Evolutionary conservation across 371 early-diverging fungal species (phyloP).

Genomic region (Rhizopus stolonifer): DNA sequence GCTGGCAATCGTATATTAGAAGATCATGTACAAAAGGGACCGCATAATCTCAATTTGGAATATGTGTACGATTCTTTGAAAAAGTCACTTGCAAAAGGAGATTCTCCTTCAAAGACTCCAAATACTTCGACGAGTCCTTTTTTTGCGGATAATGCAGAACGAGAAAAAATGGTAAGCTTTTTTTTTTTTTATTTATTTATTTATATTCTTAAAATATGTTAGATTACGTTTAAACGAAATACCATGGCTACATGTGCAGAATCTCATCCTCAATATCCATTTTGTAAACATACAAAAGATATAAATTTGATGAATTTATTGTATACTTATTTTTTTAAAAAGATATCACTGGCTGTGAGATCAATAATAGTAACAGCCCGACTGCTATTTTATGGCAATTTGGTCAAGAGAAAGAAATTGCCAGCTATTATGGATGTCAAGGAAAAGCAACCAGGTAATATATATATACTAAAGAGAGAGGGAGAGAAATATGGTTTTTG

Average conservation of each 20-base stretch:
- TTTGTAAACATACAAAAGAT: slow-evolving; percentile 33
- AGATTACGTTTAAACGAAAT: slow-evolving; percentile 35
- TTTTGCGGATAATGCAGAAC: slow-evolving; percentile 29
- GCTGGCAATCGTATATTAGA: slow-evolving; percentile 28
- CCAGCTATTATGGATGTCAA: slow-evolving; percentile 55
- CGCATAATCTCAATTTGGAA: slow-evolving; percentile 36
- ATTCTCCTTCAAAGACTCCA: slow-evolving; percentile 15
- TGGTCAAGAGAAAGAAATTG: slow-evolving; percentile 59
- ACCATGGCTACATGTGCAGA: slow-evolving; percentile 53
- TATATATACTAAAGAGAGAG: neutral
- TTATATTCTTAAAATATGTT: neutral
- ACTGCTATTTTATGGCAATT: slow-evolving; percentile 63
- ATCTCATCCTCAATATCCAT: slow-evolving; percentile 59
- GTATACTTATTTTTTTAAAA: neutral
- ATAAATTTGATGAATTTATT: neutral
- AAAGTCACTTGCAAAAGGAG: slow-evolving; percentile 34
- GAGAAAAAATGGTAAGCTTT: slow-evolving; percentile 26
- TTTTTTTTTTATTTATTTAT: neutral
- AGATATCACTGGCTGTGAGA: slow-evolving; percentile 61
- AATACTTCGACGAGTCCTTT: slow-evolving; percentile 25
- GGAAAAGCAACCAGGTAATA: slow-evolving; percentile 51
- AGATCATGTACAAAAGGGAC: slow-evolving; percentile 14
- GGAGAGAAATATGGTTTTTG: neutral
- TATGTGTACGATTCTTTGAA: slow-evolving; percentile 44
- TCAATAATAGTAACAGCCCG: slow-evolving; percentile 33